These are phyloP conservation scores for Handroanthus guayacan DNA, from an alignment of 257 asterid species.

Conservation along the genomic window DNA sequence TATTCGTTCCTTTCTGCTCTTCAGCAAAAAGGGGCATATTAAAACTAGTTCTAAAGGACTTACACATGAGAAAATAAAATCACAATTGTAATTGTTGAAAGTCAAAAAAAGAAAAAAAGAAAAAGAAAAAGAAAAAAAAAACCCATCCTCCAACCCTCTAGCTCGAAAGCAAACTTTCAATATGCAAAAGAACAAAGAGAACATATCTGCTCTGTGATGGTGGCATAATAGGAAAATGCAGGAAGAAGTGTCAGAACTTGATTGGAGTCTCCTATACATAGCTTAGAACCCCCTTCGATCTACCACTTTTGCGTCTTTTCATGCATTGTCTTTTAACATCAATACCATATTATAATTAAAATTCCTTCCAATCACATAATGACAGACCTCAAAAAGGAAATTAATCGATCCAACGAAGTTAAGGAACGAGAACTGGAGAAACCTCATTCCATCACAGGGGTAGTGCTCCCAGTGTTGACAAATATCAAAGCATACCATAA, in stretches of 20 bases:
- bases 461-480: constrained; percentile 99
- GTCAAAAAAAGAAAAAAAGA: too few species aligned
- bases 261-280: neutral
- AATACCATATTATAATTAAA: constrained; percentile 8
- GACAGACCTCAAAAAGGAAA: constrained; percentile 2
- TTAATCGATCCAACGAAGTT: constrained; percentile 2
- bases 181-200: neutral
- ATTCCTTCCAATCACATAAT: constrained; percentile 22
- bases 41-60: too few species aligned
- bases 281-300: constrained; percentile 21
- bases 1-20: too few species aligned
- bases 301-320: constrained; percentile 22
- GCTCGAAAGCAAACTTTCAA: neutral
- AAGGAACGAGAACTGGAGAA: constrained; percentile 27
- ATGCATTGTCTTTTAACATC: constrained; percentile 13
- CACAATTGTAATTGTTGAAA: neutral
- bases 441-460: constrained; percentile 98
- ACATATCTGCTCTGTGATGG: neutral
- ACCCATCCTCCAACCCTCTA: neutral
- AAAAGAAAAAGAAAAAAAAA: too few species aligned
- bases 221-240: constrained; percentile 5
- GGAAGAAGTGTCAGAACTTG: constrained; percentile 6
- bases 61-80: neutral
- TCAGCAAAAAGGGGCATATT: too few species aligned
- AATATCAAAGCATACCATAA: constrained; percentile 98